Evolutionary conservation across 345 rosid species (phyloP).

Genomic region (Arabidopsis suecica): DNA sequence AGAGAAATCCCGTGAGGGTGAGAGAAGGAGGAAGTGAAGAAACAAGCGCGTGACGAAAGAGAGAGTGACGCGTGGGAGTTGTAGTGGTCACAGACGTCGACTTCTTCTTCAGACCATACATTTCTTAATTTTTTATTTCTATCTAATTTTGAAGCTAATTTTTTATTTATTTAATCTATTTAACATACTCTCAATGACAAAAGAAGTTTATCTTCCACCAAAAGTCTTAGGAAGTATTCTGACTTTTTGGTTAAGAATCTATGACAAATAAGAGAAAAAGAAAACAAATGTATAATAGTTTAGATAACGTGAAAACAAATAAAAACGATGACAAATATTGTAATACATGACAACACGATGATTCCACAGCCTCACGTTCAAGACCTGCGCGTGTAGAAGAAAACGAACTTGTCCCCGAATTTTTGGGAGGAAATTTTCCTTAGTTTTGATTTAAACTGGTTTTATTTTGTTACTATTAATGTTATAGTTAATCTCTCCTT

Average conservation of each 20-base stretch:
- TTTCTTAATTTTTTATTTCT: too few relatives aligned
- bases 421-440: constrained; percentile 26
- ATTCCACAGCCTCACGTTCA: constrained; percentile 29
- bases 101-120: too few relatives aligned
- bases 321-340: too few relatives aligned
- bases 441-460: constrained; percentile 11
- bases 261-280: neutral
- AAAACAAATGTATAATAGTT: neutral
- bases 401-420: constrained; percentile 22
- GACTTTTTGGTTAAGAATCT: neutral
- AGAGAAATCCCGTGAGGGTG: constrained; percentile 6
- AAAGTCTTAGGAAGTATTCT: neutral
- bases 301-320: neutral
- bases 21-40: constrained; percentile 22
- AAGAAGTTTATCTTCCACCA: too few relatives aligned
- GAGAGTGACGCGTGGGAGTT: constrained; percentile 34
- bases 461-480: neutral
- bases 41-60: constrained; percentile 35
- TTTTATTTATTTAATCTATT: too few relatives aligned
- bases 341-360: constrained; percentile 30
- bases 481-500: neutral
- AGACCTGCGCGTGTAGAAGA: constrained; percentile 35
- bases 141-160: too few relatives aligned
- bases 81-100: constrained; percentile 34
- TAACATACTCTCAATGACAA: too few relatives aligned